These are phyloP conservation scores for Magnusiomyces fungicola DNA, from an alignment of 1,139 yeast genomes.

Conservation along the genomic window DNA sequence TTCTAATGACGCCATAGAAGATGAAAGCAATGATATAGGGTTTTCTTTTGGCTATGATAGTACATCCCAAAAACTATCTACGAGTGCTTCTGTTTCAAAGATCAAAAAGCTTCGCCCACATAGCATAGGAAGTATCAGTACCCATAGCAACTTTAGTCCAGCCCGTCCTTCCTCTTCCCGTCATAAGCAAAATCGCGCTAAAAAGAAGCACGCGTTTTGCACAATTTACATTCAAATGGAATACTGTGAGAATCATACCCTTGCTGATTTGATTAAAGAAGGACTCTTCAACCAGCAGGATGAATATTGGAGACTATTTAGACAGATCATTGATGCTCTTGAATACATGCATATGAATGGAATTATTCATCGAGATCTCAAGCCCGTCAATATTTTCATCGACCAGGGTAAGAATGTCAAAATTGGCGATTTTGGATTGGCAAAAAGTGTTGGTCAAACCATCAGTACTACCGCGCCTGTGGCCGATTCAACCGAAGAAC, in stretches of 20 bases:
- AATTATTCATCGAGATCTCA: conserved; percentile 88
- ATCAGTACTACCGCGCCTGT: conserved; percentile 40
- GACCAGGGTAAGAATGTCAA: conserved; percentile 84
- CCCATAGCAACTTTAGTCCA: too few species aligned
- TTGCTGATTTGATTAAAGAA: conserved; percentile 73
- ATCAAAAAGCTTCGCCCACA: too few species aligned
- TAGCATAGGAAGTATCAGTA: too few species aligned
- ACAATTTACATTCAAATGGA: conserved; percentile 84
- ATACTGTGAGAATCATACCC: conserved; percentile 90
- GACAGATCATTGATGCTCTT: conserved; percentile 87
- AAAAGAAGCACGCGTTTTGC: background rate
- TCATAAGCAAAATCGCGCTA: conserved; percentile 39
- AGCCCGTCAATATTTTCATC: conserved; percentile 93
- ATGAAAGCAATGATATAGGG: conserved; percentile 1
- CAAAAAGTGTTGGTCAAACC: conserved; percentile 49
- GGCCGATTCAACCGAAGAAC: conserved; percentile 48
- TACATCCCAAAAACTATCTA: too few species aligned
- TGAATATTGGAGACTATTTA: conserved; percentile 82
- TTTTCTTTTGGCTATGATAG: background rate
- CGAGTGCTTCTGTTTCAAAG: too few species aligned
- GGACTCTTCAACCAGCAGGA: conserved; percentile 65
- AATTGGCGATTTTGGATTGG: conserved; percentile 95
- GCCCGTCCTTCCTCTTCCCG: background rate
- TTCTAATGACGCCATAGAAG: conserved; percentile 22
- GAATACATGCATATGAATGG: conserved; percentile 91